These are phyloP conservation scores for Friedmanniomyces simplex DNA, from an alignment of 495 filamentous ascomycete genomes.

Conservation along the genomic window DNA sequence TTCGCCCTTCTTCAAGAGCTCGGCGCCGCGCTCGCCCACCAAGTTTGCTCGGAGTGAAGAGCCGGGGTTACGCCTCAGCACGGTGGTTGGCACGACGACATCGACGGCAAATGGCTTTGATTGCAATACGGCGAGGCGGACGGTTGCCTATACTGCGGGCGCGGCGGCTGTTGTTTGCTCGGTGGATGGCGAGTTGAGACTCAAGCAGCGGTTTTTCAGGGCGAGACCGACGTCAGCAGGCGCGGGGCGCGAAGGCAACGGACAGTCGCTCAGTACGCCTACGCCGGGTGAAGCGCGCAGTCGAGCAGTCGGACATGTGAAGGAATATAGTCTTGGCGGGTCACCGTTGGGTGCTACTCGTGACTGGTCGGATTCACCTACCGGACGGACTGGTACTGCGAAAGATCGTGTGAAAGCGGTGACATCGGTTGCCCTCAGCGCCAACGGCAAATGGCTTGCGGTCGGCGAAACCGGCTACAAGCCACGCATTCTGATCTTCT, in stretches of 20 bases:
- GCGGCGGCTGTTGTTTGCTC: constrained; percentile 86
- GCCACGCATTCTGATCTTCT: constrained; percentile 83
- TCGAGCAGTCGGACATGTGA: constrained; percentile 41
- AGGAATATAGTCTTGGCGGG: constrained; percentile 43
- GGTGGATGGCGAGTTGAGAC: constrained; percentile 57
- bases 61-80: constrained; percentile 12
- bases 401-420: constrained; percentile 89
- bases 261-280: not conserved
- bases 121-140: constrained; percentile 53
- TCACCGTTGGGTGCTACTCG: constrained; percentile 10
- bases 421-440: constrained; percentile 85
- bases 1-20: constrained; percentile 52
- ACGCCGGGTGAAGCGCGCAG: constrained; percentile 50
- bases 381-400: constrained; percentile 66
- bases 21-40: constrained; percentile 11
- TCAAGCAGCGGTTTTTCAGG: constrained; percentile 80
- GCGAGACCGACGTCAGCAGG: constrained; percentile 71
- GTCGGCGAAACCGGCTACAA: constrained; percentile 95
- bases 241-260: constrained; percentile 35
- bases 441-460: constrained; percentile 78
- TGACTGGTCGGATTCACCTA: constrained; percentile 33
- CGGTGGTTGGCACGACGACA: constrained; percentile 79
- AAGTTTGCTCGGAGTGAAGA: constrained; percentile 8
- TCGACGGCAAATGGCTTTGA: constrained; percentile 80
- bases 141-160: constrained; percentile 84